Percentiles rank a stretch among this genome's conserved stretches.
Conservation (phyloP, 2,329 filamentous ascomycete species). For the Fusarium phyllophilum region DNA sequence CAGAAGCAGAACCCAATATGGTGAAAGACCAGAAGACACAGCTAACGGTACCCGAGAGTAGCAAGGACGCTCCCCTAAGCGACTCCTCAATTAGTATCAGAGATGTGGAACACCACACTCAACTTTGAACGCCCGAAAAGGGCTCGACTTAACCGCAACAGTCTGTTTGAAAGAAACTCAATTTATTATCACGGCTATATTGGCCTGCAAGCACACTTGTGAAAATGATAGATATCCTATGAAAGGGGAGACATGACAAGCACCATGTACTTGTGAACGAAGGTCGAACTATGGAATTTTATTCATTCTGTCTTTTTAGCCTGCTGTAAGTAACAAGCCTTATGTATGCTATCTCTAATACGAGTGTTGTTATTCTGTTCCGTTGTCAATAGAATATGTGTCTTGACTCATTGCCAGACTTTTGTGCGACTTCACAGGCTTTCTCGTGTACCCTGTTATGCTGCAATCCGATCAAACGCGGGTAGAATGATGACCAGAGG, state of each 20-base stretch:
- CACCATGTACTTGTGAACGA: background rate
- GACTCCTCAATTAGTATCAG: background rate
- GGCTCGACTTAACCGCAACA: background rate
- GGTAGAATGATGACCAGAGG: background rate
- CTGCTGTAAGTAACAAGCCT: background rate
- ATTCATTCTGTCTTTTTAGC: slow-evolving; percentile 11
- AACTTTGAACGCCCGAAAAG: background rate
- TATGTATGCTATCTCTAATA: slow-evolving; percentile 6
- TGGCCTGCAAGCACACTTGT: background rate
- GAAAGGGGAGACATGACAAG: background rate
- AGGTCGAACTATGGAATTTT: background rate
- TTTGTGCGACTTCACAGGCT: background rate
- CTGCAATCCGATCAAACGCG: background rate
- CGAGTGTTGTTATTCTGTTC: background rate
- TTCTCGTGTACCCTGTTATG: background rate
- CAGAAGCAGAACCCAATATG: background rate
- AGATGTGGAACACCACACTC: background rate
- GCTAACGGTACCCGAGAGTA: background rate
- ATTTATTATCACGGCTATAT: background rate
- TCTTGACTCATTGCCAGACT: background rate
- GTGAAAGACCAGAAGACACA: background rate
- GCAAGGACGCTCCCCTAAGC: background rate
- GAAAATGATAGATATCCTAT: background rate
- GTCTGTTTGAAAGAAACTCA: background rate
- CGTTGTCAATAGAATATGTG: background rate